These are phyloP conservation scores for Malus sylvestris DNA, from an alignment of 306 rosid species.

Conservation along the genomic window DNA sequence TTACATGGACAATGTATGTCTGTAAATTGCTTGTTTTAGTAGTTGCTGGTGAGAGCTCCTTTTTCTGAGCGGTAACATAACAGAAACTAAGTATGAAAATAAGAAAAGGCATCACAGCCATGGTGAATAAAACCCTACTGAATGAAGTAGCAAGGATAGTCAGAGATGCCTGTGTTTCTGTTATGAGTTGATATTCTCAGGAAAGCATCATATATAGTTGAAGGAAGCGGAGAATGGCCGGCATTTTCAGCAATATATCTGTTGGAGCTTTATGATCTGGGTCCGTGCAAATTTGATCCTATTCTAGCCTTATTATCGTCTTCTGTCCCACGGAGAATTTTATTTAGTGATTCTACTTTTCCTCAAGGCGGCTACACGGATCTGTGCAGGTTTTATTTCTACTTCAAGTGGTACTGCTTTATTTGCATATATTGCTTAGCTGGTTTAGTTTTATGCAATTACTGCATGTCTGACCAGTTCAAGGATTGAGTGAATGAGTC, in stretches of 20 bases:
- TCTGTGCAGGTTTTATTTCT: not conserved
- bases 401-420: not conserved
- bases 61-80: constrained; percentile 23
- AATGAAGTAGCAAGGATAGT: constrained; percentile 4
- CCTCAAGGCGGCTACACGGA: constrained; percentile 7
- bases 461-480: constrained; percentile 9
- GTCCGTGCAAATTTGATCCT: not conserved
- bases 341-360: not conserved
- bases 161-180: not conserved
- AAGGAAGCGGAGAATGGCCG: constrained; percentile 4
- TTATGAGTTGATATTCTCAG: not conserved
- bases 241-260: constrained; percentile 3
- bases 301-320: not conserved
- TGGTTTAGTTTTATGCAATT: not conserved
- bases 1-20: constrained; percentile 55
- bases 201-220: constrained; percentile 4
- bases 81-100: constrained; percentile 27
- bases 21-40: constrained; percentile 13
- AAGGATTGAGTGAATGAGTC: not conserved
- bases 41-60: constrained; percentile 8
- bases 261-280: constrained; percentile 9
- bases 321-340: not conserved
- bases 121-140: constrained; percentile 20
- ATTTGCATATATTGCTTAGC: not conserved
- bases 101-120: constrained; percentile 30